Percentiles rank a stretch among this genome's conserved stretches.
Evolutionary conservation across 176 grass and related monocot species (phyloP).

Genomic region (Eragrostis curvula): DNA sequence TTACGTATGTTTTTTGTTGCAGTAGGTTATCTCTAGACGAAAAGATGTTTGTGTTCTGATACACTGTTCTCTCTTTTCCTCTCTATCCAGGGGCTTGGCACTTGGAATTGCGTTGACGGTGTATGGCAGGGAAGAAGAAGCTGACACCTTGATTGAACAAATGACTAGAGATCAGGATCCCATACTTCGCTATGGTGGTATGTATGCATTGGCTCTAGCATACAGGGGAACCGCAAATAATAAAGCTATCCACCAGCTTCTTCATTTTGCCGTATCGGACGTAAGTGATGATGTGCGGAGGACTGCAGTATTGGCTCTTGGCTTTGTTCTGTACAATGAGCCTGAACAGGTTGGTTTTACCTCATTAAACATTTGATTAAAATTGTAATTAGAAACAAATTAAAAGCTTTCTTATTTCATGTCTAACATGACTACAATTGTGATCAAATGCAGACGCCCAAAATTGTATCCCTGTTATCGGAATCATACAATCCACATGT

Average conservation of each 20-base stretch:
- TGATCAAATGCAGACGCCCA: constrained; percentile 59
- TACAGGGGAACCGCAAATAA: constrained; percentile 90
- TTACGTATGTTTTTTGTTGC: constrained; percentile 23
- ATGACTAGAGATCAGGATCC: constrained; percentile 92
- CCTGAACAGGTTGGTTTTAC: constrained; percentile 64
- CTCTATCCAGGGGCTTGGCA: constrained; percentile 60
- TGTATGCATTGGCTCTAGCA: constrained; percentile 85
- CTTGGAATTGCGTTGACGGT: constrained; percentile 85
- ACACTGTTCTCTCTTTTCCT: neutral
- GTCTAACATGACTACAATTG: neutral
- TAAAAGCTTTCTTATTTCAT: neutral
- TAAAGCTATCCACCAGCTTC: constrained; percentile 90
- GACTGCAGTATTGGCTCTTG: constrained; percentile 86
- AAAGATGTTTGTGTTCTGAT: neutral
- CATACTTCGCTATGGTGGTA: constrained; percentile 87
- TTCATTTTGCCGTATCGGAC: constrained; percentile 80
- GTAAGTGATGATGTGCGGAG: constrained; percentile 84
- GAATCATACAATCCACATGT: constrained; percentile 94
- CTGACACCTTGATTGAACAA: constrained; percentile 85
- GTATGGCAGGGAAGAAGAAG: constrained; percentile 87
- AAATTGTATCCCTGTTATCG: constrained; percentile 81
- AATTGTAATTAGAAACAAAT: neutral
- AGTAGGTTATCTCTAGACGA: neutral
- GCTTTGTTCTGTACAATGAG: constrained; percentile 83
- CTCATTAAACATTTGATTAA: neutral